phyloP scores from a whole-genome alignment of 768 basidiomycete genomes.

The Amanita thiersii region DNA sequence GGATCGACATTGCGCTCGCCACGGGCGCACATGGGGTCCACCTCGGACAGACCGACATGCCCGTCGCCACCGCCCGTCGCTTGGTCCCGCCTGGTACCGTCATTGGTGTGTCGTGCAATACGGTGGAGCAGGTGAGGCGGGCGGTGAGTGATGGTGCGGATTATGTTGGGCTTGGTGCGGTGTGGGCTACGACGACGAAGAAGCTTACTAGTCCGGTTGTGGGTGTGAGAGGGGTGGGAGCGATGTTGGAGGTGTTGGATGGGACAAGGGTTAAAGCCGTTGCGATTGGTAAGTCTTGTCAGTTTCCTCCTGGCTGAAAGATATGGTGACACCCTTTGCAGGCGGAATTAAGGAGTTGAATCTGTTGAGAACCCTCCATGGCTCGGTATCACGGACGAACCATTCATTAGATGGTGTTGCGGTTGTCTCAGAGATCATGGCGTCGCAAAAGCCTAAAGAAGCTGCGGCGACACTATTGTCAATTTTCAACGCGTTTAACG shows the following conservation, averaged over 20 bases:
- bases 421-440: conserved; percentile 81
- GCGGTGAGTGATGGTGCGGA: conserved; percentile 66
- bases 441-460: conserved; percentile 44
- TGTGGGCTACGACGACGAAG: conserved; percentile 80
- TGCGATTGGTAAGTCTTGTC: conserved; percentile 64
- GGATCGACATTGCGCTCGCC: conserved; percentile 81
- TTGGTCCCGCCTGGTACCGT: conserved; percentile 65
- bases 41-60: conserved; percentile 85
- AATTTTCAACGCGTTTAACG: conserved; percentile 38
- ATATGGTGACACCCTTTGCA: conserved; percentile 25
- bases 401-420: conserved; percentile 75
- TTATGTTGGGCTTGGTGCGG: conserved; percentile 84
- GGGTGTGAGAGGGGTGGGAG: conserved; percentile 67
- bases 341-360: conserved; percentile 85
- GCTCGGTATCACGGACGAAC: conserved; percentile 49
- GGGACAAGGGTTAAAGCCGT: conserved; percentile 64
- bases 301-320: neutral
- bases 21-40: conserved; percentile 76
- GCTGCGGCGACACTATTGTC: conserved; percentile 39
- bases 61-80: conserved; percentile 51
- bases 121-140: conserved; percentile 48
- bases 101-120: conserved; percentile 78
- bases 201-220: conserved; percentile 52
- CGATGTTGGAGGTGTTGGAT: conserved; percentile 55
- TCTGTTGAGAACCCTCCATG: conserved; percentile 67